Evolutionary conservation across 2,329 filamentous ascomycete genomes (phyloP), one percentile per base, ranked within the genome.

Genomic region (Apiospora kogelbergensis): DNA sequence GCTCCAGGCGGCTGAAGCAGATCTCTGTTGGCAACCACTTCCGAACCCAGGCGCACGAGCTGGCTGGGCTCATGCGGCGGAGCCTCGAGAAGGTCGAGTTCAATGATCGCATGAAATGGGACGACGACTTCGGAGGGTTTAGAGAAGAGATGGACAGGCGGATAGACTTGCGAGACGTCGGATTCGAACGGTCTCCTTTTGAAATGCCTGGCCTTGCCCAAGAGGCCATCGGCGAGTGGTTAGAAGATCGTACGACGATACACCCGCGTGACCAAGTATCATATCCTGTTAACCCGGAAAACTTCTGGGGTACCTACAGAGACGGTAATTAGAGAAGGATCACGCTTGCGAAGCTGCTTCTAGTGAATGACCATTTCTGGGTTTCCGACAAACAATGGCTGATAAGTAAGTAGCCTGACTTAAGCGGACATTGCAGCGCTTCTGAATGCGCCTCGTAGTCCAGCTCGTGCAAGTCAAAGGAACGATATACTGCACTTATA

Each of bases 81-180:
- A 87, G 86, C 72, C 73, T 88, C 30, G 78, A 83, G 37, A 81
- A 79, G 73, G 48, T 82, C 3, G 85, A 88, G 75, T 72, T 84
- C 20, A 81, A 80, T 69, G 79, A 84, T 71, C 78, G 81, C 24
- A 74, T 72, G 66, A 76, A 74, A 44, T 84, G 82, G 81, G 84
- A 85, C 68, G 76, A 80, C 1, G 78, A 83, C 6, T 73, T 77
- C 41, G 76, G 79, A 11, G 76, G 70, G 4, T 77, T 72, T 72
- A 76, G 76, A 3, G 75, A 73, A 1, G 82, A 84, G 72, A 78
- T 78, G 0, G 68, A 73, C 20, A 76, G 77, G 26, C 77, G 83
- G 65, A 79, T 88, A 9, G 79, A 79, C 66, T 70, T 81, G 2
- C 66, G 75, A 6, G 79, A 82, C 10, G 76, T 81, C 6, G 84